Base-by-base conservation (phyloP, 257 asterid species). In the Scutellaria minor region DNA sequence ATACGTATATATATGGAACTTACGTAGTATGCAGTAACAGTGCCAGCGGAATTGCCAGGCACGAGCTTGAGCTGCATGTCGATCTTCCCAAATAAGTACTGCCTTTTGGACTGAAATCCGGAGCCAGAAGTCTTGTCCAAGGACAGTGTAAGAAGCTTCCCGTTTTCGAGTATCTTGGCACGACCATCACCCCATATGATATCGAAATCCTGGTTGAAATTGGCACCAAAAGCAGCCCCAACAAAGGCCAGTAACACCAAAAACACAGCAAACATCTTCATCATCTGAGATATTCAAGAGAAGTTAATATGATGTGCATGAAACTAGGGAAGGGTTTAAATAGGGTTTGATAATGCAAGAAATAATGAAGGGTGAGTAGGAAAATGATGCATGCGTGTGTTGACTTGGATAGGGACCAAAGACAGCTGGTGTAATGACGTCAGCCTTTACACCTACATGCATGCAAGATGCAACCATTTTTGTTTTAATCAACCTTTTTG, bases 31-130 rank as follows among this genome's bases (percentile, higher is more conserved):
- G 88, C 57, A 0, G 87, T 80, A 35, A 80, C 84, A 0, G 89
- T 82, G 82, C 87, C 89, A 6, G 89, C 87, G 18, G 89, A 85
- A 72, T 85, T 82, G 10, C 85, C 85, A 1, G 87, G 84, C 11
- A 85, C 87, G 44, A 85, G 87, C 77, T 80, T 85, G 39, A 85
- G 47, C 48, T 82, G 83, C 79, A 82, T 75, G 78, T 85, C 87
- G 9, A 83, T 78, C 50, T 83, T 83, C 47, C 87, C 90, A 56
- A 74, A 83, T 72, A 85, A 10, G 53, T 74, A 83, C 51, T 85
- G 82, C 3, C 31, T 79, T 47, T 83, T 85, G 73, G 90, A 83
- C 75, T 59, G 71, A 64, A 76, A 78, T 15, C 87, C 90, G 18
- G 87, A 85, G 5, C 90, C 87, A 54, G 87, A 83, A 10, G 7